Evolutionary conservation across 345 rosid genomes (phyloP), one percentile per base, ranked within the genome.

Genomic region (Salix purpurea): DNA sequence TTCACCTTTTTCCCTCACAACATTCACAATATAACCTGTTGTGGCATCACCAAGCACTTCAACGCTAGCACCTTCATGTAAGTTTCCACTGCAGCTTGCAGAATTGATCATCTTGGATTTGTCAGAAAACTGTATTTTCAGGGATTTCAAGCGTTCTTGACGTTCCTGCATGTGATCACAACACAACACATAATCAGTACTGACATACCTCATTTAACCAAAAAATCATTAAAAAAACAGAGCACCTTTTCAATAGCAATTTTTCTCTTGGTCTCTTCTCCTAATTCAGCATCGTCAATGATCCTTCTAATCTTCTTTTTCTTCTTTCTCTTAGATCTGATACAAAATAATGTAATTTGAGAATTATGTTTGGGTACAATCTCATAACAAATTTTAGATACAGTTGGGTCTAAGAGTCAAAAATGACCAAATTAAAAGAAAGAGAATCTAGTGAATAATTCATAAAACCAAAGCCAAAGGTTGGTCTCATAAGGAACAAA

Each of bases 271-370:
- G 99, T 96, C 74, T 94, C 97, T 82, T 94, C 97, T 77, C 99
- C 99, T 83, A 96, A 85, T 88, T 96, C 99, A 76, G 97, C 86
- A 85, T 96, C 99, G 82, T 96, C 99, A 76, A 96, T 85, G 58
- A 96, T 96, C 85, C 99, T 86, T 67, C 99, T 90, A 71, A 96
- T 94, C 84, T 86, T 91, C 94, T 89, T 96, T 78, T 94, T 91
- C 56, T 21, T 83, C 89, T 84, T 92, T 85, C 86, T 89, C 94
- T 85, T 93, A 60, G 86, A 78, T 66, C 94, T 90, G 74, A 80
- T 81, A 8, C 70, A 79, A 70, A 81, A 81, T 65, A 78, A 18
- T 61, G 46, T 21, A 40, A 66, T 66, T 65, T 72, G 70, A 84
- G 50, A 74, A 69, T 74, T 71, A 76, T 67, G 62, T 74, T 54